A percentile compares a stretch with the other conserved stretches of the same genome.
Evolutionary conservation across 2,329 filamentous ascomycete species (phyloP).

Genomic region (Monosporascus sp.): DNA sequence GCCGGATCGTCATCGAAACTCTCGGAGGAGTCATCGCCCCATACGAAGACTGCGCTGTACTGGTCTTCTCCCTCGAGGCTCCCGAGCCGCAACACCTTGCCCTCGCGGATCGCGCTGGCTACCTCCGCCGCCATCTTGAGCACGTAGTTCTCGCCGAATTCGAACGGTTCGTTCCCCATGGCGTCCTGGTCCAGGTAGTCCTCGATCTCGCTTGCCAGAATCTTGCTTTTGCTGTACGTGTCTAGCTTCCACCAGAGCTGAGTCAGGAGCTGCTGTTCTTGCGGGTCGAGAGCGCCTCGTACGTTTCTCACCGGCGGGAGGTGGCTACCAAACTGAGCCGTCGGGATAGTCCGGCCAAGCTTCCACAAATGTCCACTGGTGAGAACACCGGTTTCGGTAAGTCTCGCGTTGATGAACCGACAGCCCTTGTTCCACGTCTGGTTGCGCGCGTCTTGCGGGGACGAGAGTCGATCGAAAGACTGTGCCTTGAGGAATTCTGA

Average conservation of each 20-base stretch:
- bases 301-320: neutral
- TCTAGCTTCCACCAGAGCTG: neutral
- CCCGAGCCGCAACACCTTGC: slow-evolving; percentile 2
- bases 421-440: neutral
- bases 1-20: neutral
- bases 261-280: neutral
- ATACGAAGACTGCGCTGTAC: neutral
- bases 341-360: neutral
- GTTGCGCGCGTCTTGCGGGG: slow-evolving; percentile 29
- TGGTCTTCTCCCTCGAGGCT: neutral
- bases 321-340: neutral
- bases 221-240: neutral
- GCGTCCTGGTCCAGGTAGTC: neutral
- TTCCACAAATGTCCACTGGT: neutral
- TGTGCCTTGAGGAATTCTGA: neutral
- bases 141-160: slow-evolving; percentile 3
- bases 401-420: neutral
- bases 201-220: neutral
- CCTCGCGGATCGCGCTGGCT: neutral
- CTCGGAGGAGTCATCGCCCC: neutral
- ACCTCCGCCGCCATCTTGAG: slow-evolving; percentile 4
- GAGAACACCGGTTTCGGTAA: neutral
- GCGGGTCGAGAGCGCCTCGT: neutral
- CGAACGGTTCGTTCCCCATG: neutral
- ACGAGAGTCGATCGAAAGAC: neutral